Evolutionary conservation across 768 basidiomycete species (phyloP).

Genomic region (Vishniacozyma victoriae): DNA sequence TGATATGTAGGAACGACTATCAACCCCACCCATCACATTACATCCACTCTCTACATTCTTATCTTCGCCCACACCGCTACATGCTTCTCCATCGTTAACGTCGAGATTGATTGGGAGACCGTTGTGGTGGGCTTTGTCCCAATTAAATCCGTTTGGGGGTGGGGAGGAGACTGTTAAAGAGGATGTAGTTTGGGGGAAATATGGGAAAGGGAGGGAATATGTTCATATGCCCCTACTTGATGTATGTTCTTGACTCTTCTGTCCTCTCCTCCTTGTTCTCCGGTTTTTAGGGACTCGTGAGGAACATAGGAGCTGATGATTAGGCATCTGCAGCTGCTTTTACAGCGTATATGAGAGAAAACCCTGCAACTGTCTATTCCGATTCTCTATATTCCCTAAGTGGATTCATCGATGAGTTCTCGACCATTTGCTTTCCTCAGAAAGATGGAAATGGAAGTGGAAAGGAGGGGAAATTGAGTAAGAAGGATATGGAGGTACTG

Average conservation of each 20-base stretch:
- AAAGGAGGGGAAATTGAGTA: constrained; percentile 50
- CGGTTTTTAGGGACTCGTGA: not conserved
- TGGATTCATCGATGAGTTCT: constrained; percentile 22
- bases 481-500: constrained; percentile 63
- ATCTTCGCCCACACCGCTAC: constrained; percentile 30
- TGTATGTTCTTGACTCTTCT: constrained; percentile 25
- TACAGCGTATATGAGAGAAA: constrained; percentile 13
- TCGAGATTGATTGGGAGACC: constrained; percentile 39
- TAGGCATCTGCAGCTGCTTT: constrained; percentile 38
- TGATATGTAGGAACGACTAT: constrained; percentile 21
- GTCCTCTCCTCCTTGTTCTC: not conserved
- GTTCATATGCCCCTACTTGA: constrained; percentile 44
- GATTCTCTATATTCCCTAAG: constrained; percentile 19
- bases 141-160: constrained; percentile 41
- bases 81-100: constrained; percentile 28
- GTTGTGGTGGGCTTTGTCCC: constrained; percentile 45
- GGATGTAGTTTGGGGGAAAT: constrained; percentile 34
- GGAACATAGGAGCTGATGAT: not conserved
- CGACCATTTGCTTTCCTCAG: constrained; percentile 21
- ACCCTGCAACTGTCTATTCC: constrained; percentile 33
- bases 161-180: constrained; percentile 29
- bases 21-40: constrained; percentile 19
- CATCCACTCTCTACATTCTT: constrained; percentile 33
- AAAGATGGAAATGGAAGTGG: too few species aligned
- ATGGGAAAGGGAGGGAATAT: constrained; percentile 32